Evolutionary conservation across 129 eudicot species (phyloP).

Genomic region (Sambucus nigra): DNA sequence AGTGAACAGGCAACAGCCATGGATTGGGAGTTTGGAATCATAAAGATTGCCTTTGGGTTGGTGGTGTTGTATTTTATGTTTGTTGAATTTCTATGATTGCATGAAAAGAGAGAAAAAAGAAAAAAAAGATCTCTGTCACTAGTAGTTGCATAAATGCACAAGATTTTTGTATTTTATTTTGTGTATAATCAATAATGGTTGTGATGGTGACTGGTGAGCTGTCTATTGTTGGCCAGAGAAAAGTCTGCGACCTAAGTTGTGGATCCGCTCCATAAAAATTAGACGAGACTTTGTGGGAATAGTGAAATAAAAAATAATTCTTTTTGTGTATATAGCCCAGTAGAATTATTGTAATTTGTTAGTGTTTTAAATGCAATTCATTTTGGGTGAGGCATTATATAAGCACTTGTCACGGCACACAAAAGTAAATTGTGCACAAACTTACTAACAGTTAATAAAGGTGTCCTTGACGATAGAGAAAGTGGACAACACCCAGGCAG

Average conservation of each 20-base stretch:
- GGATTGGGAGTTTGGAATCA: not conserved
- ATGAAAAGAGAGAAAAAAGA: not conserved
- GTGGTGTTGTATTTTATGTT: constrained; percentile 13
- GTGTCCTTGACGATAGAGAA: no score
- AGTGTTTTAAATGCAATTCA: not conserved
- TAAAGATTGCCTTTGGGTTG: constrained; percentile 10
- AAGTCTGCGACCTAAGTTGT: not conserved
- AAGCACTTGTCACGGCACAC: no score
- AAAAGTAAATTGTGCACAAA: no score
- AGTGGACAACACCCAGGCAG: no score
- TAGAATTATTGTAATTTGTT: not conserved
- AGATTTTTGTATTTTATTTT: not conserved
- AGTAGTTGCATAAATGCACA: not conserved
- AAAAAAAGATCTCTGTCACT: constrained; percentile 27
- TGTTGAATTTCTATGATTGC: constrained; percentile 17
- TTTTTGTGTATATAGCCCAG: not conserved
- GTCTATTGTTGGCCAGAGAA: not conserved
- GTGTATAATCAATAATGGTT: constrained; percentile 10
- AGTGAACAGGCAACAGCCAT: constrained; percentile 7
- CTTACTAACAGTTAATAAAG: no score
- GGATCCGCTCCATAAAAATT: not conserved
- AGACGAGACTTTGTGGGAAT: not conserved
- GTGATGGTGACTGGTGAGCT: not conserved
- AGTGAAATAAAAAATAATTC: not conserved
- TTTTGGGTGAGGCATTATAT: no score